Evolutionary conservation across 2,329 filamentous ascomycete genomes (phyloP), one percentile per base, ranked within the genome.

Genomic region (Neonectria neomacrospora): DNA sequence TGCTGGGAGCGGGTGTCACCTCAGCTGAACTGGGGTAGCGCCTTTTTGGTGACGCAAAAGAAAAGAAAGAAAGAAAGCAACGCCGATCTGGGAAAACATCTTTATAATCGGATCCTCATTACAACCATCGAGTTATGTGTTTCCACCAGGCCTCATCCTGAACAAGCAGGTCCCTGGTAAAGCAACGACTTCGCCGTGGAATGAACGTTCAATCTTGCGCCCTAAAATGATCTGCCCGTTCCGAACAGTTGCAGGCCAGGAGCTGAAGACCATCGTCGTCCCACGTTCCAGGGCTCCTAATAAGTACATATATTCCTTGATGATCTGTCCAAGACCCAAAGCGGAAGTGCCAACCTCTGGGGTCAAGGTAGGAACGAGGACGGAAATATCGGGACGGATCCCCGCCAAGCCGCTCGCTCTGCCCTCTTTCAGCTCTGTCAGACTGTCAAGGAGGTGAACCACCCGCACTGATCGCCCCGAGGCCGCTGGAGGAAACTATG

Each of bases 381-480:
- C 41, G 61, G 56, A 58, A 61, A 41, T 60, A 50, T 68, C 65
- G 70, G 64, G 61, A 55, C 56, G 58, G 22, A 55, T 61, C 67
- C 67, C 70, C 70, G 69, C 50, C 58, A 60, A 54, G 22, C 54
- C 64, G 54, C 41, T 39, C 55, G 54, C 44, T 56, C 56, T 66
- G 68, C 57, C 51, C 65, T 63, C 54, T 66, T 67, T 70, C 58
- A 58, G 65, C 59, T 48, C 65, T 41, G 44, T 59, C 23, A 26
- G 23, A 26, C 23, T 26, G 23, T 63, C 51, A 51, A 53, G 39
- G 57, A 61, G 61, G 66, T 61, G 48, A 45, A 57, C 58, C 53
- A 57, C 58, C 55, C 66, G 63, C 68, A 69, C 47, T 69, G 65
- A 69, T 72, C 70, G 61, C 63, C 61, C 58, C 58, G 68, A 67